Conservation (phyloP, 306 rosid species). For the Hippophae rhamnoides region DNA sequence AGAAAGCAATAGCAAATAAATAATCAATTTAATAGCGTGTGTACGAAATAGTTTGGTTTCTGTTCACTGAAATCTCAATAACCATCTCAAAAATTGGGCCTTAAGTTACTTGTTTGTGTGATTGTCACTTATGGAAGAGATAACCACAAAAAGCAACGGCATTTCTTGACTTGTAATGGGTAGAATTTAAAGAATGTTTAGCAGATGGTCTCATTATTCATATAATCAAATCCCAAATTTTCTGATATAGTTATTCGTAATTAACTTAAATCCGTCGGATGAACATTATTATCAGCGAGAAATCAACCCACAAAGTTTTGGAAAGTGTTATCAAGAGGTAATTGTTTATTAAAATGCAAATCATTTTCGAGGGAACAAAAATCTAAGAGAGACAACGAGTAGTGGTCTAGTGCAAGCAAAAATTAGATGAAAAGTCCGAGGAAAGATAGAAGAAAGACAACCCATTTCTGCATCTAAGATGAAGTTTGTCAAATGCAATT, state of each 20-base stretch:
- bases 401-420: neutral
- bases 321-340: too few relatives aligned
- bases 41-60: constrained; percentile 9
- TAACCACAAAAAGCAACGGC: constrained; percentile 24
- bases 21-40: neutral
- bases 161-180: constrained; percentile 19
- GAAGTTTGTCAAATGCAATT: constrained; percentile 7
- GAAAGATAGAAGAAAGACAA: constrained; percentile 4
- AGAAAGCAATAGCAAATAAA: constrained; percentile 27
- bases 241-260: neutral
- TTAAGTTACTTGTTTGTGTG: constrained; percentile 12
- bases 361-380: constrained; percentile 11
- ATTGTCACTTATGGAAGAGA: constrained; percentile 16
- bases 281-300: too few relatives aligned
- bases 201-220: constrained; percentile 19
- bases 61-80: constrained; percentile 20
- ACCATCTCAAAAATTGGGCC: constrained; percentile 19
- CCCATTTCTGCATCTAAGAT: constrained; percentile 4
- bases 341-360: neutral
- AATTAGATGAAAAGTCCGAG: neutral
- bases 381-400: neutral
- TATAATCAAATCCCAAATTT: constrained; percentile 15
- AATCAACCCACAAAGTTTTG: too few relatives aligned
- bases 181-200: constrained; percentile 14
- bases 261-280: too few relatives aligned